Evolutionary conservation across 495 filamentous ascomycete species (phyloP).

Genomic region (Daldinia decipiens): DNA sequence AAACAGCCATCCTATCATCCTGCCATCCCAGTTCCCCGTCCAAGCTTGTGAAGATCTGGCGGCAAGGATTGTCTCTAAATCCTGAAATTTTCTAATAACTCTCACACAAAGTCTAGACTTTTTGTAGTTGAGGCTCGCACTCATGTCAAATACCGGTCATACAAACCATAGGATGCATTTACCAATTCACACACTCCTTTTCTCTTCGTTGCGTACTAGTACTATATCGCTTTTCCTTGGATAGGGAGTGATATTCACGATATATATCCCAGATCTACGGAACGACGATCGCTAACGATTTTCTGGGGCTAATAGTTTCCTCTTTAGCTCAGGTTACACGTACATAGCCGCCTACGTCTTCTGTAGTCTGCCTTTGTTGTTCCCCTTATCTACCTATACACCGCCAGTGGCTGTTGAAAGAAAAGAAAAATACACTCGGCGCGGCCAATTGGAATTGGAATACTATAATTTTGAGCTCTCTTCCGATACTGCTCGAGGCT

Average conservation of each 20-base stretch:
- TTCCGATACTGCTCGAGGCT: not conserved
- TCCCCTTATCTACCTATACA: slow-evolving; percentile 10
- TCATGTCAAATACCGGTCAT: not conserved
- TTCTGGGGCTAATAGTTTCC: slow-evolving; percentile 34
- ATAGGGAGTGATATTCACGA: not conserved
- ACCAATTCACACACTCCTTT: not conserved
- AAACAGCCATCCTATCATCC: not conserved
- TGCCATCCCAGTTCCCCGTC: slow-evolving; percentile 4
- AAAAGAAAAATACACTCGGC: slow-evolving; percentile 17
- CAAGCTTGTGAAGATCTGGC: slow-evolving; percentile 41
- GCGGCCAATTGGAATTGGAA: slow-evolving; percentile 14
- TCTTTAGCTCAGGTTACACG: slow-evolving; percentile 28
- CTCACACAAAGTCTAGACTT: slow-evolving; percentile 30
- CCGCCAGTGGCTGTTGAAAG: slow-evolving; percentile 7
- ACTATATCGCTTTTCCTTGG: slow-evolving; percentile 12
- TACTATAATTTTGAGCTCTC: not conserved
- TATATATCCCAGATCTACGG: slow-evolving; percentile 24
- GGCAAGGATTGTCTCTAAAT: slow-evolving; percentile 31
- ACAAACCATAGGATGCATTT: not conserved
- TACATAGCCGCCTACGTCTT: slow-evolving; percentile 31
- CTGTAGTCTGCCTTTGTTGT: slow-evolving; percentile 19
- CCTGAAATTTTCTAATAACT: slow-evolving; percentile 35
- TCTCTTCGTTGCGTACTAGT: slow-evolving; percentile 2
- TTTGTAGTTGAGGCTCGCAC: slow-evolving; percentile 1
- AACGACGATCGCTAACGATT: slow-evolving; percentile 34